These are phyloP conservation scores for Asterochloris sp. DNA, from an alignment of 139 green algal genomes.

Conservation along the genomic window DNA sequence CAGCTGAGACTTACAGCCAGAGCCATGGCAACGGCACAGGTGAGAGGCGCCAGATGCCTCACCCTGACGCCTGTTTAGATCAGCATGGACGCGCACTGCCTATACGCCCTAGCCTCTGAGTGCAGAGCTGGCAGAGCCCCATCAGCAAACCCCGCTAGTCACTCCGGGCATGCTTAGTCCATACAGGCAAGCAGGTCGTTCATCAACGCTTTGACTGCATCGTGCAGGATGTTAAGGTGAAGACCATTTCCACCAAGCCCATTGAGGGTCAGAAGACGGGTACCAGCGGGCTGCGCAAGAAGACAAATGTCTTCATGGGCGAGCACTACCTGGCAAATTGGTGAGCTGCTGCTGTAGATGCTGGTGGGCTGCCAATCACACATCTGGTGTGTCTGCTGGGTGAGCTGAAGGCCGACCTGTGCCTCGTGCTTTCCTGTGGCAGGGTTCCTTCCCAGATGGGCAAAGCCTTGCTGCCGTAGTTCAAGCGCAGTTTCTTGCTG, in stretches of 20 bases:
- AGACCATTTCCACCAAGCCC: slow-evolving; percentile 84
- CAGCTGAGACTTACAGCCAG: too few relatives aligned
- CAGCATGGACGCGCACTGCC: too few relatives aligned
- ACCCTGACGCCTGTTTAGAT: too few relatives aligned
- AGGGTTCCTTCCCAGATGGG: too few relatives aligned
- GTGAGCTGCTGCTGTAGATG: slow-evolving; percentile 22
- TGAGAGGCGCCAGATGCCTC: too few relatives aligned
- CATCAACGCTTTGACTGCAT: neutral
- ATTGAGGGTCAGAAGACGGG: slow-evolving; percentile 99
- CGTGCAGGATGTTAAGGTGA: slow-evolving; percentile 51
- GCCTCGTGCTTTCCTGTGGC: too few relatives aligned
- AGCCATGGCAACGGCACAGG: too few relatives aligned
- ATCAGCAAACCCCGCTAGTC: neutral
- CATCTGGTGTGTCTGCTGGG: neutral
- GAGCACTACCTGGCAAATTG: slow-evolving; percentile 99
- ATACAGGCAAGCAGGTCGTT: neutral
- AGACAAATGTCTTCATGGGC: slow-evolving; percentile 91
- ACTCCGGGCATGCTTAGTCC: too few relatives aligned
- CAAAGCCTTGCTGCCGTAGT: too few relatives aligned
- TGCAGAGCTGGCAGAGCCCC: neutral
- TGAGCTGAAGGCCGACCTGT: neutral
- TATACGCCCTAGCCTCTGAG: too few relatives aligned
- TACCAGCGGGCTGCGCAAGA: slow-evolving; percentile 95
- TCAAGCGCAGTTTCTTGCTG: too few relatives aligned
- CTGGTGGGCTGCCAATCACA: neutral